Conservation (phyloP, 2,329 filamentous ascomycete species). For the Stemphylium beticola region DNA sequence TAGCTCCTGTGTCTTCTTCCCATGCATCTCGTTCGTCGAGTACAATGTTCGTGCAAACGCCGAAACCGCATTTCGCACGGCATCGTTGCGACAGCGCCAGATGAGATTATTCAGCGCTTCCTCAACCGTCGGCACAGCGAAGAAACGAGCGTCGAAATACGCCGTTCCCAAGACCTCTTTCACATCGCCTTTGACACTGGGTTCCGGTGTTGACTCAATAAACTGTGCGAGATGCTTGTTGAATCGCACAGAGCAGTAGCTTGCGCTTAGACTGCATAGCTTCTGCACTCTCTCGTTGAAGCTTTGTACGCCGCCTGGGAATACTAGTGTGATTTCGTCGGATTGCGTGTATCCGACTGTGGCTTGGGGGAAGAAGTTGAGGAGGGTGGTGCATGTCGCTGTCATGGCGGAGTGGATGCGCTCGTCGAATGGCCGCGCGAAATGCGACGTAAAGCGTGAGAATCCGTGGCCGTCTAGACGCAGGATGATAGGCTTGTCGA, state of each 20-base stretch:
- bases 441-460: slow-evolving; percentile 38
- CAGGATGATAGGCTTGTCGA: slow-evolving; percentile 28
- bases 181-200: slow-evolving; percentile 20
- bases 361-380: slow-evolving; percentile 35
- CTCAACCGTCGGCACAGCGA: slow-evolving; percentile 30
- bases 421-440: slow-evolving; percentile 38
- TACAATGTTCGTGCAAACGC: slow-evolving; percentile 39
- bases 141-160: slow-evolving; percentile 41
- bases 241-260: slow-evolving; percentile 38
- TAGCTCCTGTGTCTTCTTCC: slow-evolving; percentile 31
- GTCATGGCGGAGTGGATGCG: slow-evolving; percentile 43
- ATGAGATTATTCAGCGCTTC: slow-evolving; percentile 41
- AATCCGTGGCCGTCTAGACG: slow-evolving; percentile 42
- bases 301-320: slow-evolving; percentile 32
- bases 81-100: slow-evolving; percentile 42
- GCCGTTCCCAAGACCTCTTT: slow-evolving; percentile 26
- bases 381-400: slow-evolving; percentile 31
- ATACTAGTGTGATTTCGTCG: slow-evolving; percentile 43
- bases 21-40: slow-evolving; percentile 32
- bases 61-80: slow-evolving; percentile 36
- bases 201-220: slow-evolving; percentile 24
- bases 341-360: slow-evolving; percentile 44
- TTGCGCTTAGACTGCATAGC: slow-evolving; percentile 34
- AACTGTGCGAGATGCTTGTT: slow-evolving; percentile 27
- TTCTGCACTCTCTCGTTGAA: slow-evolving; percentile 43